These are phyloP conservation scores for Crucihimalaya himalaica DNA, from an alignment of 345 rosid genomes.

Conservation along the genomic window DNA sequence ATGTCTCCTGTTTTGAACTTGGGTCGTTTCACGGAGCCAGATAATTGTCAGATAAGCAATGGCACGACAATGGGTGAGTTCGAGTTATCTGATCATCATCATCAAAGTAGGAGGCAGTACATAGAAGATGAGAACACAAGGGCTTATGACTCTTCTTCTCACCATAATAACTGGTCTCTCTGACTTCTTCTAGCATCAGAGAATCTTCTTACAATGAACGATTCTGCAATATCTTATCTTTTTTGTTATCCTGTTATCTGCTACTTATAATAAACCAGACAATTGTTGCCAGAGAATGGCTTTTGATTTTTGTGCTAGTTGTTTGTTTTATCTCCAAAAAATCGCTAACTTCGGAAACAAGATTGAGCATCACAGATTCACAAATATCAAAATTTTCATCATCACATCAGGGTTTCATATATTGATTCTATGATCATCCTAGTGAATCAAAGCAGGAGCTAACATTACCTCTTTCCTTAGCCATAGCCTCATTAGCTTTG, in stretches of 20 bases:
- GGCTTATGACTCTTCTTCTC: conserved; percentile 60
- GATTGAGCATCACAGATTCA: background rate
- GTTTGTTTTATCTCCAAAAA: conserved; percentile 8
- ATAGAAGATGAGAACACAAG: conserved; percentile 59
- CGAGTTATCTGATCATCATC: conserved; percentile 51
- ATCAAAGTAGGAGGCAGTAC: conserved; percentile 57
- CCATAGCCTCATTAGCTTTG: background rate
- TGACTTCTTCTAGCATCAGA: conserved; percentile 31
- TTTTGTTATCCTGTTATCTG: background rate
- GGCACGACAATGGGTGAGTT: conserved; percentile 47
- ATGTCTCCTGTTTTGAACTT: conserved; percentile 55
- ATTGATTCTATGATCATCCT: background rate
- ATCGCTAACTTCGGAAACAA: background rate
- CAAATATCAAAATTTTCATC: background rate
- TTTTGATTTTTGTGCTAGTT: background rate
- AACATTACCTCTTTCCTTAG: background rate
- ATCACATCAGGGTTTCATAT: background rate
- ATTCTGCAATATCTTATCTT: conserved; percentile 12
- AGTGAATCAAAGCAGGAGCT: background rate
- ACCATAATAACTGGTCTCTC: conserved; percentile 74
- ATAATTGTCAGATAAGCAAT: conserved; percentile 35
- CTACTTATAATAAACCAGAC: conserved; percentile 29
- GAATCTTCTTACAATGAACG: conserved; percentile 11
- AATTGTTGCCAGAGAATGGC: conserved; percentile 21
- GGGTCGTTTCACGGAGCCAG: conserved; percentile 52